Base-by-base conservation (phyloP, 2,329 filamentous ascomycete species). In the Didymella glomerata region DNA sequence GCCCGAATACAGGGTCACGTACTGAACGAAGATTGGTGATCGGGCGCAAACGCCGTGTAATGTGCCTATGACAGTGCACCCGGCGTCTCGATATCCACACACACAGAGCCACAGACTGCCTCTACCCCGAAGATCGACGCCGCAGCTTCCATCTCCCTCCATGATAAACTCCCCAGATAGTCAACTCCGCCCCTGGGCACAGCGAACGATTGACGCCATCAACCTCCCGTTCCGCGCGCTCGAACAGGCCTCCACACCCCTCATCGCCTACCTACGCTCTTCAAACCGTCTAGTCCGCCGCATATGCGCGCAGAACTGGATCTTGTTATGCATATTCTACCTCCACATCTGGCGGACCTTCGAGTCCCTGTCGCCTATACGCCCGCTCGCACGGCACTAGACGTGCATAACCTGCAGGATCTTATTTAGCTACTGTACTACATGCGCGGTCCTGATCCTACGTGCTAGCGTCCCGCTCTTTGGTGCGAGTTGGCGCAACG, bases 1-100 rank as follows among this genome's bases (percentile, higher is more conserved):
- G 51, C 80, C 81, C 2, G 73, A 72, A 64, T 77, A 79, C 63
- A 74, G 81, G 50, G 80, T 79, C 54, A 83, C 81, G 24, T 76
- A 77, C 50, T 82, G 69, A 77, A 20, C 32, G 22, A 24, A 2
- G n/a, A 28, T n/a, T 48, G 10, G 7, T 16, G 11, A 13, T 28
- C 7, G 7, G 28, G 30, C 24, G 44, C 16, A 46, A 20, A 20
- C 27, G n/a, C 30, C 30, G 30, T 3, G 30, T 5, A 4, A 14
- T 32, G 13, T 32, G 14, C 30, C 30, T 16, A 13, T 32, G 9
- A 32, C 5, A 30, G 28, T 27, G 13, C 8, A 8, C n/a, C 16
- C 8, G 20, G 6, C 6, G 1, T 28, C 42, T 27, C 16, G 14
- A 11, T 18, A 11, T n/a, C 5, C 14, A 28, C 25, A 8, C 13